Evolutionary conservation across 2,329 filamentous ascomycete species (phyloP).

Genomic region (Epichloe coenophiala): DNA sequence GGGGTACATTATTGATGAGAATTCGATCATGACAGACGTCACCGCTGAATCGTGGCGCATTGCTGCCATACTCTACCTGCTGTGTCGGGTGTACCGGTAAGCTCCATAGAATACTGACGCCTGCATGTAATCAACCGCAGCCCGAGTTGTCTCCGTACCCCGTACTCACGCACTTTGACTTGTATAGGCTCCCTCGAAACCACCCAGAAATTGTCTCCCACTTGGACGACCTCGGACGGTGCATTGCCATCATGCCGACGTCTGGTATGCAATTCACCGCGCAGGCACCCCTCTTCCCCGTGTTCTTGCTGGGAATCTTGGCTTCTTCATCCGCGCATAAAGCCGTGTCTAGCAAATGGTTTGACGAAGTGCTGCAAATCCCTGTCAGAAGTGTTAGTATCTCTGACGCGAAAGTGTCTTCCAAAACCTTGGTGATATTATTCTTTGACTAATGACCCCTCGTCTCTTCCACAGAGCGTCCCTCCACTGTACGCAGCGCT

Average conservation of each 20-base stretch:
- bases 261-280: slow-evolving; percentile 27
- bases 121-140: background rate
- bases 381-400: slow-evolving; percentile 27
- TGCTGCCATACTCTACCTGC: slow-evolving; percentile 24
- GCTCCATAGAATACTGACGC: background rate
- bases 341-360: slow-evolving; percentile 20
- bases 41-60: slow-evolving; percentile 29
- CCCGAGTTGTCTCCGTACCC: background rate
- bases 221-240: slow-evolving; percentile 20
- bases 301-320: slow-evolving; percentile 26
- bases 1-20: slow-evolving; percentile 13
- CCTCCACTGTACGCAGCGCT: slow-evolving; percentile 23
- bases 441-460: background rate
- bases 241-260: slow-evolving; percentile 27
- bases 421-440: background rate
- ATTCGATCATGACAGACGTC: slow-evolving; percentile 24
- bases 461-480: slow-evolving; percentile 20
- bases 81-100: slow-evolving; percentile 25
- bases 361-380: slow-evolving; percentile 21
- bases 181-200: slow-evolving; percentile 21
- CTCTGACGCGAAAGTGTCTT: background rate
- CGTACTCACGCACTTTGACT: background rate
- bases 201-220: slow-evolving; percentile 21
- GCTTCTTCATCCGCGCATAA: slow-evolving; percentile 17
- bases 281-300: slow-evolving; percentile 27